Conservation (phyloP, 2,329 filamentous ascomycete genomes). For the Fusarium metavorans region DNA sequence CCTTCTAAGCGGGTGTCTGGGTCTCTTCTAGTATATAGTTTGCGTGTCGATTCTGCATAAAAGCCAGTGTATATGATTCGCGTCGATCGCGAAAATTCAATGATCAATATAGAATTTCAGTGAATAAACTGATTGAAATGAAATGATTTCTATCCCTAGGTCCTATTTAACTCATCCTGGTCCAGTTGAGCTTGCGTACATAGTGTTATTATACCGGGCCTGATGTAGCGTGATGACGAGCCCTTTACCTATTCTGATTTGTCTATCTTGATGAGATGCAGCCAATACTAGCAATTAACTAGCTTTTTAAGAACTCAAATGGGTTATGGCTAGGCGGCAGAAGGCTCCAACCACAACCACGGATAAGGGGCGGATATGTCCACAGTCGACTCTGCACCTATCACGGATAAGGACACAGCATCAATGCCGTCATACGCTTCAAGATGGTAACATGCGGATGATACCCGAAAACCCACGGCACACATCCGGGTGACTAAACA, state of each 20-base stretch:
- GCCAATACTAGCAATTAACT: neutral
- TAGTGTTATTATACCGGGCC: neutral
- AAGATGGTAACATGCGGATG: neutral
- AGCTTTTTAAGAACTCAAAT: neutral
- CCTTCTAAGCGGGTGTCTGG: conserved; percentile 5
- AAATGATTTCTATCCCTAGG: neutral
- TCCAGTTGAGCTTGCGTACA: neutral
- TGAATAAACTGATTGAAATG: neutral
- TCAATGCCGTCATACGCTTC: neutral
- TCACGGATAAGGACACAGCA: neutral
- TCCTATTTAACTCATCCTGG: too few relatives aligned
- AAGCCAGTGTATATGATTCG: neutral
- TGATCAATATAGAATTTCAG: neutral
- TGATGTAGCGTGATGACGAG: neutral
- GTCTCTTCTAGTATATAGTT: neutral
- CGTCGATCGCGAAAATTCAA: neutral
- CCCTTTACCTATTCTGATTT: too few relatives aligned
- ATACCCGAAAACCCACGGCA: neutral
- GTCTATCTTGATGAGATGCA: neutral
- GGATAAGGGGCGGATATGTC: neutral
- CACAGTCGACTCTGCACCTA: neutral
- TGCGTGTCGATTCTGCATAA: neutral
- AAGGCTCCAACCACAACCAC: neutral
- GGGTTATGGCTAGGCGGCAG: neutral
- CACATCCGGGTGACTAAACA: neutral